A percentile compares a stretch with the other conserved stretches of the same genome.
These are phyloP conservation scores for Hysterangium stoloniferum DNA, from an alignment of 768 basidiomycete species.

Conservation along the genomic window DNA sequence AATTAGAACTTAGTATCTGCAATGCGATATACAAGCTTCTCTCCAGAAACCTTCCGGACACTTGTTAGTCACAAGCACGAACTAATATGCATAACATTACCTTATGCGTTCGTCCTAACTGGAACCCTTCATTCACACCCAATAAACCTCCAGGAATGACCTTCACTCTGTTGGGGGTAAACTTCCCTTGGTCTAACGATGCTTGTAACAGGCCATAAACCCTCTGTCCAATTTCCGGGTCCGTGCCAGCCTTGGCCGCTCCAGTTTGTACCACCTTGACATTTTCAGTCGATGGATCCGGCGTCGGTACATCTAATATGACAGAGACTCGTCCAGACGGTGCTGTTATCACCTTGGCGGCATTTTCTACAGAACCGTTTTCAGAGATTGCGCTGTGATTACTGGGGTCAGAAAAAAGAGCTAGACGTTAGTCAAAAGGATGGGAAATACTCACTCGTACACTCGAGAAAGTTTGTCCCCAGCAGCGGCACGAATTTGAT, in stretches of 20 bases:
- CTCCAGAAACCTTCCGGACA: constrained; percentile 9
- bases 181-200: not conserved
- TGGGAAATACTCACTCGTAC: constrained; percentile 13
- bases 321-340: not conserved
- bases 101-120: constrained; percentile 7
- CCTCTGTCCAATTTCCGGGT: not conserved
- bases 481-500: constrained; percentile 10
- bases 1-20: constrained; percentile 9
- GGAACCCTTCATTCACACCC: constrained; percentile 10
- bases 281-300: not conserved
- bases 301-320: constrained; percentile 2
- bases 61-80: not conserved
- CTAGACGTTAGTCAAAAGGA: no score
- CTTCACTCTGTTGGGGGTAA: constrained; percentile 11
- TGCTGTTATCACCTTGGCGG: constrained; percentile 5
- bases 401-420: not conserved
- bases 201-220: constrained; percentile 3
- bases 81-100: not conserved
- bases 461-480: constrained; percentile 12
- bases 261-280: constrained; percentile 10
- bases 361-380: constrained; percentile 10
- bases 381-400: constrained; percentile 13
- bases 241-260: not conserved
- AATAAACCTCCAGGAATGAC: constrained; percentile 11
- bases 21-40: constrained; percentile 13